Base-by-base conservation (phyloP, 176 grass and related monocot species). In the Oryza meyeriana region DNA sequence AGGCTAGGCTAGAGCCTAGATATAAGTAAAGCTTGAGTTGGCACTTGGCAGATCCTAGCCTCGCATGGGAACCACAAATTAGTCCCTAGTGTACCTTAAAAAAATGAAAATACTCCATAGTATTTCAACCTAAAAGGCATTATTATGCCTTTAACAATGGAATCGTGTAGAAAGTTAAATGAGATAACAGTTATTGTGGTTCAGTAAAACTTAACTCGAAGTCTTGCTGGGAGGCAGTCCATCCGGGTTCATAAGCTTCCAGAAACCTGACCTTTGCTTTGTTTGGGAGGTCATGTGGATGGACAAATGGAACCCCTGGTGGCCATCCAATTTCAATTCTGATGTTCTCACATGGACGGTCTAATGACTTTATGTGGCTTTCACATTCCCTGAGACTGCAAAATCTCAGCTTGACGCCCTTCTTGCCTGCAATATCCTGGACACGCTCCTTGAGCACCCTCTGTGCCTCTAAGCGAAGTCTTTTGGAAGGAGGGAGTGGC, bases 271-370 rank as follows among this genome's bases (percentile, higher is more conserved):
- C 86, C 64, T 97, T 97, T 50, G 92, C 87, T 71, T 97, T 97
- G 80, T 97, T 94, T 42, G 94, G 94, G 52, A 97, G 94, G 66
- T 97, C 94, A 89, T 97, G 94, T 28, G 94, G 94, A 84, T 97
- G 94, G 78, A 97, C 94, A 87, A 97, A 97, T 57, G 94, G 94
- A 86, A 97, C 92, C 44, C 79, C 92, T 58, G 87, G 81, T 13
- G 94, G 92, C 94, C 92, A 97, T 85, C 92, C 94, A 63, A 97
- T 89, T 64, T 90, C 92, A 78, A 78, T 65, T 76, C 94, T 81
- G 64, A 78, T 87, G 65, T 73, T 88, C 25, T 82, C 74, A 68
- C 92, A 97, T 0, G 92, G 85, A 79, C 92, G 86, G 42, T 90
- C 62, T 25, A 90, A 61, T 5, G 85, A 82, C 6, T 58, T 71